Evolutionary conservation across 2,329 filamentous ascomycete species (phyloP), one percentile per base, ranked within the genome.

Genomic region (Pezicula neosporulosa): DNA sequence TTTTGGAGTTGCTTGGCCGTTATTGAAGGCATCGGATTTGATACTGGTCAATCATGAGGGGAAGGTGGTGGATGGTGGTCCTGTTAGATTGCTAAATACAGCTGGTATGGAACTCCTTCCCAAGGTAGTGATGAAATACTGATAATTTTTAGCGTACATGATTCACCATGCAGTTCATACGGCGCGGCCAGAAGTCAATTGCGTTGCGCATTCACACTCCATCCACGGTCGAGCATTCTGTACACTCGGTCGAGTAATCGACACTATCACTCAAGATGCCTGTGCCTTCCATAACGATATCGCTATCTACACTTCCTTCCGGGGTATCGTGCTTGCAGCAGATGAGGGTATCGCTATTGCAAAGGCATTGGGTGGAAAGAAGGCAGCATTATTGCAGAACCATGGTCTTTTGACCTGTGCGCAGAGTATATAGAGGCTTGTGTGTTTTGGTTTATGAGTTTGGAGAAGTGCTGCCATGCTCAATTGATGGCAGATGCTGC

Each of bases 21-120:
- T 65, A 2, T 79, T 88, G 41, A 85, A 81, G 51, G 75, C 77
- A 0, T 84, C 81, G 0, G 83, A 89, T 56, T 73, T 89, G n/a
- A 86, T 89, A 49, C 80, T 78, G 15, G 84, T 89, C 1, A 75
- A 85, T 58, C 73, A 81, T 47, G 65, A 76, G 0, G 85, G 85
- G 2, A 69, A 80, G 21, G 76, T 88, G 21, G 77, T 89, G 30
- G 84, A 81, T 10, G 84, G 85, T 3, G 85, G 84, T 0, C 63
- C 68, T 10, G 53, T 55, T 28, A 56, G 64, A 18, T 52, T 64
- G 4, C 47, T 67, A 2, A 67, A 67, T 28, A 59, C 56, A 44
- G 65, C 65, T n/a, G 62, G 61, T 65, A 60, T 7, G 28, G 6
- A 10, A 15, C 12, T 28, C 10, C 10, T 37, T 30, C 27, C 43